Percentiles rank a stretch among this genome's conserved stretches.
These are phyloP conservation scores for Panaeolus cyanescens DNA, from an alignment of 768 basidiomycete genomes.

Conservation along the genomic window DNA sequence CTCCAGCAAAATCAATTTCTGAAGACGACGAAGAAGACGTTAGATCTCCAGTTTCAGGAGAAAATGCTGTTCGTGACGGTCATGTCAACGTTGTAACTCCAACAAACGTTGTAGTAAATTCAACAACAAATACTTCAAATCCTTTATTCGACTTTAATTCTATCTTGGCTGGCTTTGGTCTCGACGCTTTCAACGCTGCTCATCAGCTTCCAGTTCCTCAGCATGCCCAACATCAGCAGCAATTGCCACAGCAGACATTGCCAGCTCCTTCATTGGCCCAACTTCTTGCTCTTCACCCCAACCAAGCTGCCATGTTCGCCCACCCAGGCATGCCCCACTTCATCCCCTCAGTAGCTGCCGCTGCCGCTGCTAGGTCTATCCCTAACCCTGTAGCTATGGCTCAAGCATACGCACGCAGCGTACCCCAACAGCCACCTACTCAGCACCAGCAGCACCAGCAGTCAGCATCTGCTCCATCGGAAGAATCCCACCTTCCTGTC, in stretches of 20 bases:
- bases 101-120: slow-evolving; percentile 38
- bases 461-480: slow-evolving; percentile 22
- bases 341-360: slow-evolving; percentile 22
- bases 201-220: slow-evolving; percentile 18
- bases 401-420: slow-evolving; percentile 6
- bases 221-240: slow-evolving; percentile 22
- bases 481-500: slow-evolving; percentile 36
- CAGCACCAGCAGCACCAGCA: slow-evolving; percentile 7
- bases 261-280: slow-evolving; percentile 50
- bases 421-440: not conserved
- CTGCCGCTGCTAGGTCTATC: slow-evolving; percentile 19
- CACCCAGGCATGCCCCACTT: slow-evolving; percentile 18
- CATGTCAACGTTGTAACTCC: slow-evolving; percentile 63
- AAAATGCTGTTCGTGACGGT: slow-evolving; percentile 50
- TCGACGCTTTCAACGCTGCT: slow-evolving; percentile 39
- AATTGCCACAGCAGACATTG: slow-evolving; percentile 27
- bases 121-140: slow-evolving; percentile 28
- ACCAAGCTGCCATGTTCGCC: slow-evolving; percentile 25
- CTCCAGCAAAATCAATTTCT: slow-evolving; percentile 25
- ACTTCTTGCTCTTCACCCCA: slow-evolving; percentile 61
- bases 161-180: slow-evolving; percentile 26
- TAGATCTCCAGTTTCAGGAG: slow-evolving; percentile 33
- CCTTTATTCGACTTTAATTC: slow-evolving; percentile 42
- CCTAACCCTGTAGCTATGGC: slow-evolving; percentile 5
- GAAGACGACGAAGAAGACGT: slow-evolving; percentile 53